Evolutionary conservation across 768 basidiomycete genomes (phyloP), one percentile per base, ranked within the genome.

Genomic region (Cyathus striatus): DNA sequence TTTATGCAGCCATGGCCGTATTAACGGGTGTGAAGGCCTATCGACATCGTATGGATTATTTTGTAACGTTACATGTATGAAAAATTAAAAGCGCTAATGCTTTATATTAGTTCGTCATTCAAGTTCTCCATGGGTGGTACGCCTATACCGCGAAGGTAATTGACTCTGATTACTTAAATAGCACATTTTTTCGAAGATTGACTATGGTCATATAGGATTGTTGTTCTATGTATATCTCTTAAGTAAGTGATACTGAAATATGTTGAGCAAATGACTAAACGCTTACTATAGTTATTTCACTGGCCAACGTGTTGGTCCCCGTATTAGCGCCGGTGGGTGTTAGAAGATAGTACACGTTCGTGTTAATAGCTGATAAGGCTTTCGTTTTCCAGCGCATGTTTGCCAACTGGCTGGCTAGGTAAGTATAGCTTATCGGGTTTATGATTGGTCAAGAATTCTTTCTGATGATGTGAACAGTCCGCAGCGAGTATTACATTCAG

Each of bases 341-440:
- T n/a, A 9, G n/a, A n/a, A 30, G n/a, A n/a, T 17, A 22, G 2
- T 3, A 17, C 9, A 20, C 6, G 2, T 7, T 12, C 25, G 17
- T 3, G 22, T 6, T 7, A 30, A 21, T 30, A 7, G 16, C 20
- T 14, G 17, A 10, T 14, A 20, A 1, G 26, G 9, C 23, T 27
- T 32, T 14, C 37, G 27, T 10, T 37, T 23, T 27, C 4, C 17
- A 70, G 66, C 35, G 57, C 1, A 53, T 55, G 25, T 62, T 67
- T 36, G 64, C 65, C 22, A 71, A 69, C 38, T 71, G 69, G 70
- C 60, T 71, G 20, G 65, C 64, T 40, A 65, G 68, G 69, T 69
- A 46, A 21, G 64, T 55, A 9, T 20, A n/a, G n/a, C n/a, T n/a
- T n/a, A n/a, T n/a, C n/a, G n/a, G n/a, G n/a, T n/a, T n/a, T n/a